phyloP scores from a whole-genome alignment of 805 yeast genomes.

The Ogataea parapolymorpha region DNA sequence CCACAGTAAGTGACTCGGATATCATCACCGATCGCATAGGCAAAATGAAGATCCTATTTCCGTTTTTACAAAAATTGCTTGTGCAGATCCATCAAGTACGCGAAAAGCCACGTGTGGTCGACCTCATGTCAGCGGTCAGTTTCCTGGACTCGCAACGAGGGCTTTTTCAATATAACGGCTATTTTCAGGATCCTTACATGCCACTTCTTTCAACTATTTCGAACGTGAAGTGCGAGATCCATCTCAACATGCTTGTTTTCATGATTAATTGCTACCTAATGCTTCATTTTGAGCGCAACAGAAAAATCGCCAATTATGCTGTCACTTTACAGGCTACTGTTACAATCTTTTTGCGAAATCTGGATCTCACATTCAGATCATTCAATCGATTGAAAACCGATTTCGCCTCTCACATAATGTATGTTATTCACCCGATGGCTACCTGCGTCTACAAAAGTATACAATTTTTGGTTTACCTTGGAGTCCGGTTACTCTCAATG shows the following conservation, averaged over 20 bases:
- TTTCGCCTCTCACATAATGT: slow-evolving; percentile 8
- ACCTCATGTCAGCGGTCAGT: slow-evolving; percentile 19
- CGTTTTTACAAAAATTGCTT: slow-evolving; percentile 20
- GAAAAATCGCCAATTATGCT: slow-evolving; percentile 4
- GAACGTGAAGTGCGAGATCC: slow-evolving; percentile 2
- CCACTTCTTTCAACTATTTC: not conserved
- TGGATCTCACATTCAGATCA: slow-evolving; percentile 6
- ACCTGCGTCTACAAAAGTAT: slow-evolving; percentile 10
- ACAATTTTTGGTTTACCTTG: slow-evolving; percentile 14
- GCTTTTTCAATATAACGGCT: slow-evolving; percentile 1
- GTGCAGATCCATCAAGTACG: slow-evolving; percentile 19
- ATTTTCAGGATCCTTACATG: not conserved
- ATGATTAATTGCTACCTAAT: slow-evolving; percentile 18
- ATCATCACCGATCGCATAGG: slow-evolving; percentile 16
- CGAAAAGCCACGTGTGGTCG: slow-evolving; percentile 20
- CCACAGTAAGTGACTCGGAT: slow-evolving; percentile 16
- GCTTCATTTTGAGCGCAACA: slow-evolving; percentile 17
- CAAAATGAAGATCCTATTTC: slow-evolving; percentile 18
- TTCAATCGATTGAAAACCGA: slow-evolving; percentile 7
- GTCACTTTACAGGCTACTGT: slow-evolving; percentile 3
- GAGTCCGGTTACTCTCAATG: slow-evolving; percentile 11
- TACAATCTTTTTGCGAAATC: not conserved
- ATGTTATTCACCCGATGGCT: slow-evolving; percentile 9
- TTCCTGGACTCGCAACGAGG: slow-evolving; percentile 9
- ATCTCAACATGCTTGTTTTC: slow-evolving; percentile 13